Evolutionary conservation across 805 yeast species (phyloP), one percentile per base, ranked within the genome.

Genomic region (Candida jianshihensis): DNA sequence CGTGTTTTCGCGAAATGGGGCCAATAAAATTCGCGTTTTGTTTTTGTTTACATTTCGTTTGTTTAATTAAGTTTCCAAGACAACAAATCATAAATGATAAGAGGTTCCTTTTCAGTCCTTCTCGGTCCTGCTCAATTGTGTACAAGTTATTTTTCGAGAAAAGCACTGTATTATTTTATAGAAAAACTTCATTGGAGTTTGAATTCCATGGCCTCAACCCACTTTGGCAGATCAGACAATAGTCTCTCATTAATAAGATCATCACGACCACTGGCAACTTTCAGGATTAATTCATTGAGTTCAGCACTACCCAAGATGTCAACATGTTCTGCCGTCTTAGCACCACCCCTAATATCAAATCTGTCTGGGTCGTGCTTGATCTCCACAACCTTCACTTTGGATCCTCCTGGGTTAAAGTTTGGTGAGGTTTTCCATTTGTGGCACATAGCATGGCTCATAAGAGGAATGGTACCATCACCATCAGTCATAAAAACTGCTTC

Each of bases 241-340:
- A 70, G 64, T 32, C 73, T 63, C 47, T 80, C 80, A 31, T 73
- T 64, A 39, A 92, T 83, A 15, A 66, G 57, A 33, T 75, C 75
- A 3, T 94, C 95, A 25, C 67, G 57, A 0, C 98, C 98, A 30
- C 85, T 68, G 2, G 89, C 97, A 14, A 92, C 87, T 42, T 73
- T 73, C 37, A 90, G 64, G 11, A 92, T 66, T 51, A 89, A 64
- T 53, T 92, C 98, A 55, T 92, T 92, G 56, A 92, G 65, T 53
- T 82, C 95, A 1, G 97, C 86, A 43, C 95, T 78, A 2, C 98
- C 98, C 32, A 92, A 66, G 32, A 92, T 89, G 56, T 92, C 98
- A 20, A 92, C 98, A 59, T 92, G 98, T 51, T 92, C 98, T 1
- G 97, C 97, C 1, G 97, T 90, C 56, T 83, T 84, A 10, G 96